These are phyloP conservation scores for Zygoascus ofunaensis DNA, from an alignment of 805 yeast genomes.

Conservation along the genomic window DNA sequence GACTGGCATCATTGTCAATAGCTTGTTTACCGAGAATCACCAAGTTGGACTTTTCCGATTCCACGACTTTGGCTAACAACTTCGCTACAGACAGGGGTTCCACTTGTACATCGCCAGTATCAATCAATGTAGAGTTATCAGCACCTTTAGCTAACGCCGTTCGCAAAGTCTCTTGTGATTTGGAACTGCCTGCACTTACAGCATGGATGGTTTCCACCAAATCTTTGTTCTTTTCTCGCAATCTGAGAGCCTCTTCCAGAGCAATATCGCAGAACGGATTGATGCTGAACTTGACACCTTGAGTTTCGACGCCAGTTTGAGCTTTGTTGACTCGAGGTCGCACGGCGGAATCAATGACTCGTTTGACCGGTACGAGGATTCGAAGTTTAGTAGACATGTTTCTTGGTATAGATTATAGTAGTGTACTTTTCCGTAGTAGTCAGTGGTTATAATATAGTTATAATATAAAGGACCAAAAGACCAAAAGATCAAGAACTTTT, in stretches of 20 bases:
- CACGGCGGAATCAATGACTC: constrained; percentile 89
- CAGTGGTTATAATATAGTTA: too few species aligned
- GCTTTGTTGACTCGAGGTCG: constrained; percentile 87
- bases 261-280: constrained; percentile 99
- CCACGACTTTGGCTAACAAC: constrained; percentile 62
- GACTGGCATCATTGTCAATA: constrained; percentile 89
- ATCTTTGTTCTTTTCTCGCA: constrained; percentile 55
- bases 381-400: constrained; percentile 27
- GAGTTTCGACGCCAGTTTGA: constrained; percentile 73
- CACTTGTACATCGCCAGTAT: constrained; percentile 59
- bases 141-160: constrained; percentile 93
- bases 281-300: constrained; percentile 84
- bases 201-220: constrained; percentile 79
- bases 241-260: constrained; percentile 82
- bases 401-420: too few species aligned
- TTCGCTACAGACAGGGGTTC: constrained; percentile 91
- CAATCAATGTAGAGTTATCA: constrained; percentile 74
- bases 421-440: too few species aligned
- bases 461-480: too few species aligned
- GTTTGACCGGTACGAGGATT: constrained; percentile 87
- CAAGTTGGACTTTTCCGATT: constrained; percentile 61
- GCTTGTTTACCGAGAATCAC: constrained; percentile 93
- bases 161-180: constrained; percentile 80
- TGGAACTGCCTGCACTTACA: constrained; percentile 80
- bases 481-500: too few species aligned